Base-by-base conservation (phyloP, 1,284 basidiomycete genomes). In the Ganoderma boninense region DNA sequence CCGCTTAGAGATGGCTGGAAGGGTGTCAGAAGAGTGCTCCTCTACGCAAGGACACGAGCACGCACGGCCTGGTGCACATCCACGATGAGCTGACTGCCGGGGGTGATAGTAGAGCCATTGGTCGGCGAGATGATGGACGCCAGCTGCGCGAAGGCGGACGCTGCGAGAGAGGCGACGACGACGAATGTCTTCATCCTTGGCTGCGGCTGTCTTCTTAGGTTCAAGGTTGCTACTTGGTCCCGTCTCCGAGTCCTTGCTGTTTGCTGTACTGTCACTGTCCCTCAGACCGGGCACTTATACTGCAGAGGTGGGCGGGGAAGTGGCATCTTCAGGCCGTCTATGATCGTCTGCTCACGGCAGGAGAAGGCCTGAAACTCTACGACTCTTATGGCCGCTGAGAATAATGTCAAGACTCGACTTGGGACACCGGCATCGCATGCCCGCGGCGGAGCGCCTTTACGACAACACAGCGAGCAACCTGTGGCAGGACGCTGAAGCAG, bases 1-100 rank as follows among this genome's bases (percentile, higher is more conserved):
- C 69, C 65, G 1, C 64, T 69, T 18, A 64, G 57, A 0, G 73
- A 23, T 20, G 43, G 44, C 73, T 74, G n/a, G 35, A 23, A 60
- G 40, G 8, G 14, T 3, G 57, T n/a, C n/a, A 60, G 20, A 14
- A 40, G 3, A n/a, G 8, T 26, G 4, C 8, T 49, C 1, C 2
- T 46, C 18, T 23, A 35, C 1, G 6, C 1, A 38, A 38, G 18
- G 32, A 35, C 14, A 8, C 6, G 8, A 20, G 32, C 10, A 43
- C 68, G 43, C 29, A 71, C 74, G 46, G 65, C 68, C 32, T 75
- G 74, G 56, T 73, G 70, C 14, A 73, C 66, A 32, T 67, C 62
- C 49, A 75, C 66, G 18, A 64, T 64, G 57, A 71, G 32, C 18
- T 54, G n/a, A 61, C 61, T 67, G 13, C 71, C 71, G 1, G 65